Evolutionary conservation across 306 rosid species (phyloP).

Genomic region (Prunus persica): Prunus_persica_NCBIv2 NC_034011.1:20066001-20066500

Average conservation of each 20-base stretch:
- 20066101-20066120: neutral
- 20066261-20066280: neutral
- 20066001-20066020: neutral
- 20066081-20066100: too few species aligned
- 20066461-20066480: neutral
- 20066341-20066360: neutral
- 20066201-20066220: neutral
- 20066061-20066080: neutral
- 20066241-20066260: conserved; percentile 1
- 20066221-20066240: neutral
- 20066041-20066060: neutral
- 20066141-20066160: conserved; percentile 8
- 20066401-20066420: neutral
- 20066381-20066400: neutral
- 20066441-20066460: neutral
- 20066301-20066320: neutral
- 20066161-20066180: neutral
- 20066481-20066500: neutral
- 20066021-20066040: neutral
- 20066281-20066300: too few species aligned
- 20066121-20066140: neutral
- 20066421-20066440: neutral
- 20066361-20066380: neutral
- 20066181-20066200: neutral
- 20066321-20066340: neutral